Percentiles rank a stretch among this genome's conserved stretches.
Conservation (phyloP, 306 rosid species). For the Elaeagnus macrophylla region DNA sequence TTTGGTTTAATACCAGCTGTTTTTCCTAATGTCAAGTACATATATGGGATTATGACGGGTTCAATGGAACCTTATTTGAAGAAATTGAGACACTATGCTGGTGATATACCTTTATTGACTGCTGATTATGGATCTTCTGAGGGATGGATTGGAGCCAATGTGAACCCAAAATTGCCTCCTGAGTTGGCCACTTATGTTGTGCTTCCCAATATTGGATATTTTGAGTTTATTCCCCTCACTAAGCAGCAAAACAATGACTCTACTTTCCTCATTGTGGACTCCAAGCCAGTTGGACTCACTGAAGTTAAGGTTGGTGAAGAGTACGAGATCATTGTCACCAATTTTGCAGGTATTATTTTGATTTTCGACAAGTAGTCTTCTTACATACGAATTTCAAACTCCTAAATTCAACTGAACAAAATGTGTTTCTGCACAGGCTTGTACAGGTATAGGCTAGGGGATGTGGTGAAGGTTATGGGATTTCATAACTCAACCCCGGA, state of each 20-base stretch:
- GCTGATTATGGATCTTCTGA: constrained; percentile 94
- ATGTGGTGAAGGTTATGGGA: constrained; percentile 63
- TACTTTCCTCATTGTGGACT: constrained; percentile 18
- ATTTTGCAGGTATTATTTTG: constrained; percentile 59
- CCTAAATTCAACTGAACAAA: too few species aligned
- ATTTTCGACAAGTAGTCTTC: not conserved
- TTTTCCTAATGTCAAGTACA: constrained; percentile 71
- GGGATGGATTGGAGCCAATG: constrained; percentile 85
- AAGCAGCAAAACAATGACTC: constrained; percentile 9
- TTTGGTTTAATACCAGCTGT: constrained; percentile 71
- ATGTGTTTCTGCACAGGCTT: constrained; percentile 39
- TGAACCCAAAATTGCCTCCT: constrained; percentile 58
- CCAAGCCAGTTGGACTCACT: constrained; percentile 54
- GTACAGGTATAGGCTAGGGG: constrained; percentile 80
- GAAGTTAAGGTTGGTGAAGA: constrained; percentile 63
- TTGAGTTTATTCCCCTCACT: constrained; percentile 64
- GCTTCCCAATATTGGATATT: constrained; percentile 83
- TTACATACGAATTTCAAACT: not conserved
- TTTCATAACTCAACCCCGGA: constrained; percentile 76
- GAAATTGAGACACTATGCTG: constrained; percentile 76
- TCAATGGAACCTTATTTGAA: constrained; percentile 78
- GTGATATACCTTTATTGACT: constrained; percentile 62
- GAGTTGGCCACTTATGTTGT: constrained; percentile 65
- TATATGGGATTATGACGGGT: constrained; percentile 85
- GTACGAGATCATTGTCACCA: constrained; percentile 62